Percentiles rank a stretch among this genome's conserved stretches.
These are phyloP conservation scores for Colletotrichum australisinense DNA, from an alignment of 2,329 filamentous ascomycete genomes.

Conservation along the genomic window DNA sequence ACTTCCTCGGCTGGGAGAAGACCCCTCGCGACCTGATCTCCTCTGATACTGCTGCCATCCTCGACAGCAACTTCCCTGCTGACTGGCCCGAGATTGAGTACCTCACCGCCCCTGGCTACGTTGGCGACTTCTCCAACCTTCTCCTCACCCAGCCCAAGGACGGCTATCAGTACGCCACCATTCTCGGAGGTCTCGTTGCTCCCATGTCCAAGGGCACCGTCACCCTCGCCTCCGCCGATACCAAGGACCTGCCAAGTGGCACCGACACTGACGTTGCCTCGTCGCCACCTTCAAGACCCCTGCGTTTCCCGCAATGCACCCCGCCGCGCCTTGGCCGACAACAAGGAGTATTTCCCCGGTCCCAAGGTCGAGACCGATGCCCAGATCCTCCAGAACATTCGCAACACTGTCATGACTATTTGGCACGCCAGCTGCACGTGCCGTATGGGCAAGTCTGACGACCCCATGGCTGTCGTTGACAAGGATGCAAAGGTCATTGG, in stretches of 20 bases:
- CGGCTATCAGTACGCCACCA: slow-evolving; percentile 38
- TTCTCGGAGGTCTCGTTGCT: slow-evolving; percentile 46
- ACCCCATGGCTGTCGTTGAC: slow-evolving; percentile 47
- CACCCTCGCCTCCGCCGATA: slow-evolving; percentile 49
- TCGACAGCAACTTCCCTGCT: slow-evolving; percentile 10
- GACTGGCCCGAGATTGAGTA: slow-evolving; percentile 34
- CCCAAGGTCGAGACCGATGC: slow-evolving; percentile 50
- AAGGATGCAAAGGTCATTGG: slow-evolving; percentile 43
- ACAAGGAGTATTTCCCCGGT: slow-evolving; percentile 52
- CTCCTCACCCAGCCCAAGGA: slow-evolving; percentile 20
- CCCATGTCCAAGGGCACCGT: slow-evolving; percentile 57
- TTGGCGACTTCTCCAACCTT: slow-evolving; percentile 35
- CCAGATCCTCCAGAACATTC: slow-evolving; percentile 51
- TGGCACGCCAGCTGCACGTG: slow-evolving; percentile 64
- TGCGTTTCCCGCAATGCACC: no score
- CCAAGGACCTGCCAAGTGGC: slow-evolving; percentile 53
- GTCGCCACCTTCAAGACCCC: slow-evolving; percentile 55
- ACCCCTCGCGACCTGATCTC: slow-evolving; percentile 31
- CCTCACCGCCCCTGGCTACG: slow-evolving; percentile 34
- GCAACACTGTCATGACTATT: slow-evolving; percentile 57
- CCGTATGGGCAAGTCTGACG: slow-evolving; percentile 58
- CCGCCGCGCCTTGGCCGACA: no score
- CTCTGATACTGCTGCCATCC: background rate
- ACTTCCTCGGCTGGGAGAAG: slow-evolving; percentile 40
- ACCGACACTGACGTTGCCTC: slow-evolving; percentile 53